Conservation (phyloP, 495 filamentous ascomycete genomes). For the Podospora australis region DNA sequence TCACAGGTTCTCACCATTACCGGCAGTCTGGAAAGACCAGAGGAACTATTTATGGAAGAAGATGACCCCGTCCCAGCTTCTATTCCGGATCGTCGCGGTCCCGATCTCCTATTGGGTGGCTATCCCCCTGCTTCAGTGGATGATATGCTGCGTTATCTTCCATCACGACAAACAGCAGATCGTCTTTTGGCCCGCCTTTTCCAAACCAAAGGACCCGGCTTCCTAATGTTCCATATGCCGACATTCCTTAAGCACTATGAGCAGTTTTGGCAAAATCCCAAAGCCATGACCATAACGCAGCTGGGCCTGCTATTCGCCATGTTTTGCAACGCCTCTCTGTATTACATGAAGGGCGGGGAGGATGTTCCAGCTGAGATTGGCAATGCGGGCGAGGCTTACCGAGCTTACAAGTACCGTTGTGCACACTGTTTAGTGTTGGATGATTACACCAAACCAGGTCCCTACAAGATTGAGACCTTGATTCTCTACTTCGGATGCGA, state of each 20-base stretch:
- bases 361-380: slow-evolving; percentile 21
- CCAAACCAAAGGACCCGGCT: slow-evolving; percentile 36
- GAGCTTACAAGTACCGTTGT: background rate
- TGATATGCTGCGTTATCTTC: slow-evolving; percentile 38
- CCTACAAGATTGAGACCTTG: slow-evolving; percentile 37
- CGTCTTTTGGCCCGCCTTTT: slow-evolving; percentile 42
- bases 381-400: background rate
- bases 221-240: slow-evolving; percentile 38
- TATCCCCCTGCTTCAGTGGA: slow-evolving; percentile 26
- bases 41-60: slow-evolving; percentile 16
- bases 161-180: slow-evolving; percentile 36
- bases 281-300: slow-evolving; percentile 16
- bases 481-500: slow-evolving; percentile 32
- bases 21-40: slow-evolving; percentile 13
- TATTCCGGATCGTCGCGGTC: slow-evolving; percentile 20
- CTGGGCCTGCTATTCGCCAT: slow-evolving; percentile 28
- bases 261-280: slow-evolving; percentile 23
- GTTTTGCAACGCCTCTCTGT: slow-evolving; percentile 19
- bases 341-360: slow-evolving; percentile 17
- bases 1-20: slow-evolving; percentile 24
- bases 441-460: slow-evolving; percentile 37
- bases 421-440: slow-evolving; percentile 31
- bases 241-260: slow-evolving; percentile 36
- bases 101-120: slow-evolving; percentile 38
- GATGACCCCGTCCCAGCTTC: slow-evolving; percentile 21